These are phyloP conservation scores for Candida broadrunensis DNA, from an alignment of 805 yeast genomes.

Conservation along the genomic window DNA sequence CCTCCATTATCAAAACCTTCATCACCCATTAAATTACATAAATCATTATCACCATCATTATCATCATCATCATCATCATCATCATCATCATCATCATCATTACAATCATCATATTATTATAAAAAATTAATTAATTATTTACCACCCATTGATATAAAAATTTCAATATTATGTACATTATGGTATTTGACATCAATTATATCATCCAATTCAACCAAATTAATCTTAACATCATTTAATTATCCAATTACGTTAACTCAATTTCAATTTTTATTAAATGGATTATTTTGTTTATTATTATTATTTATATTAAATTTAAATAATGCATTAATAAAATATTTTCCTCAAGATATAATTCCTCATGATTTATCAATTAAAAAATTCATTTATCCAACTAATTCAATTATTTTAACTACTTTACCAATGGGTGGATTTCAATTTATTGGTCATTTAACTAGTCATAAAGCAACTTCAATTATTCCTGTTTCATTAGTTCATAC, in stretches of 20 bases:
- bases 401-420: constrained; percentile 62
- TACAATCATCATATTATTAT: background rate
- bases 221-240: constrained; percentile 63
- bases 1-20: constrained; percentile 5
- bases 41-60: background rate
- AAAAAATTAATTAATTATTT: constrained; percentile 9
- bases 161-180: constrained; percentile 49
- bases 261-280: constrained; percentile 77
- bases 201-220: constrained; percentile 77
- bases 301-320: constrained; percentile 2
- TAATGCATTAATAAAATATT: constrained; percentile 20
- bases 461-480: constrained; percentile 85
- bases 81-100: no score
- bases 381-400: constrained; percentile 53
- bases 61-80: background rate
- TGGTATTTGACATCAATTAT: constrained; percentile 86
- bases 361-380: constrained; percentile 20
- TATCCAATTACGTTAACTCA: constrained; percentile 90
- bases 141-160: constrained; percentile 22
- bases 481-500: constrained; percentile 97
- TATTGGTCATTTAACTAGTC: constrained; percentile 86
- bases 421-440: constrained; percentile 97
- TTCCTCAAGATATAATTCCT: constrained; percentile 52
- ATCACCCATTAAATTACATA: constrained; percentile 3
- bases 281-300: constrained; percentile 51